Evolutionary conservation across 495 filamentous ascomycete species (phyloP), one percentile per base, ranked within the genome.

Genomic region (Cercophora sp.): DNA sequence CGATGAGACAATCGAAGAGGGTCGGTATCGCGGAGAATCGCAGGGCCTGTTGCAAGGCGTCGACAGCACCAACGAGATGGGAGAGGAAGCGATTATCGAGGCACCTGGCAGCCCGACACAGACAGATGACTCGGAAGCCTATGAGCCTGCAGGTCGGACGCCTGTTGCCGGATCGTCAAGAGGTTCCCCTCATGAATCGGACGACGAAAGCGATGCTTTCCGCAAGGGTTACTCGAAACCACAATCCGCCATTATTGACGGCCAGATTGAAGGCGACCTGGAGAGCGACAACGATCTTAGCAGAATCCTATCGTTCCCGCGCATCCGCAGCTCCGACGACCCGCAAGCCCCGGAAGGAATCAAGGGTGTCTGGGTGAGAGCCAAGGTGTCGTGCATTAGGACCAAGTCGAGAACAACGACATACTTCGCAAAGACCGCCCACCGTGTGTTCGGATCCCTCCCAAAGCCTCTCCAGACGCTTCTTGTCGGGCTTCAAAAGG

Each of bases 11-110:
- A 70, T 85, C 13, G 86, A 90, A 64, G 80, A 84, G 54, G 88
- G 87, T 20, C 77, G 79, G 57, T 91, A 90, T 67, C 75, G 70
- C 50, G 85, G 88, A 55, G 79, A 85, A 27, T 76, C 57, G 8
- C 58, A 71, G 15, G 56, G 57, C 4, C 54, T 65, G 18, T 41
- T 63, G 11, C 49, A 59, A 45, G 58, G 46, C 46, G 57, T 54
- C 40, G 63, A 68, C 48, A 68, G 66, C 18, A 61, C 57, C 23
- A 43, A 72, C 2, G 66, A 65, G 29, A 56, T 48, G 11, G 61
- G 51, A 19, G 44, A 58, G 0, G 56, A 60, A 26, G 3, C 37
- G 10, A 20, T 40, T 2, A 29, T 29, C 25, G 39, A 52, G 19
- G 49, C 48, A 29, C 53, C 58, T 27, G 35, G 42, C 1, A 59